phyloP scores from a whole-genome alignment of 345 rosid species.

The Pistacia atlantica region DNA sequence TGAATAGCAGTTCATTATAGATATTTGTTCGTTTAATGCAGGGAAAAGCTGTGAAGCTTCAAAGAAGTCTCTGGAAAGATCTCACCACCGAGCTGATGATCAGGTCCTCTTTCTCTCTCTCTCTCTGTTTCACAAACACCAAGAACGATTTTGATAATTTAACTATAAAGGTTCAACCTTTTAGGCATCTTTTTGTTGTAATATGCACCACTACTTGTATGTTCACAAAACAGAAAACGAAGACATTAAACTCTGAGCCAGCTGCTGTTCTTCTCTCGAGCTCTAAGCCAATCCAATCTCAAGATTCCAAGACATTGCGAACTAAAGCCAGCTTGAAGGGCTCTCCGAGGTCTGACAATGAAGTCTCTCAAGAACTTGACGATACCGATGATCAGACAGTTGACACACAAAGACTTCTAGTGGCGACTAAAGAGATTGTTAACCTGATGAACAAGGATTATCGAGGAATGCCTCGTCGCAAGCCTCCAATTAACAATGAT shows the following conservation, averaged over 20 bases:
- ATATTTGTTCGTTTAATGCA: conserved; percentile 12
- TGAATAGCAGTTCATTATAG: not conserved
- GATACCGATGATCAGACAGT: not conserved
- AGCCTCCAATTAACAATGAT: conserved; percentile 54
- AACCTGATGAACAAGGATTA: conserved; percentile 45
- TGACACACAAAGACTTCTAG: conserved; percentile 35
- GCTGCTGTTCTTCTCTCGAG: conserved; percentile 12
- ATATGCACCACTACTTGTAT: not conserved
- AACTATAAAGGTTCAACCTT: not conserved
- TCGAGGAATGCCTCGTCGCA: conserved; percentile 35
- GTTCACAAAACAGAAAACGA: not conserved
- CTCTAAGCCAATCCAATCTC: conserved; percentile 7
- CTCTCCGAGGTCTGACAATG: conserved; percentile 5
- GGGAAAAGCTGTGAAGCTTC: conserved; percentile 10
- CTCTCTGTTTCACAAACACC: not conserved
- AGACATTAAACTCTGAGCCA: conserved; percentile 18
- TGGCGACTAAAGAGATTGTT: conserved; percentile 36
- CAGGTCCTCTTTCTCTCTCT: conserved; percentile 15
- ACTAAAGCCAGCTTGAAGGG: conserved; percentile 19
- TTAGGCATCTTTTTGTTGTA: not conserved
- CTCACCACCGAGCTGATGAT: conserved; percentile 2
- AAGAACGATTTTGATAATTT: not conserved
- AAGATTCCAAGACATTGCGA: conserved; percentile 24
- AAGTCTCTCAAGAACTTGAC: not conserved
- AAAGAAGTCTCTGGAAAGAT: conserved; percentile 6